Conservation (phyloP, 768 basidiomycete genomes). For the Podaxis sp. region DNA sequence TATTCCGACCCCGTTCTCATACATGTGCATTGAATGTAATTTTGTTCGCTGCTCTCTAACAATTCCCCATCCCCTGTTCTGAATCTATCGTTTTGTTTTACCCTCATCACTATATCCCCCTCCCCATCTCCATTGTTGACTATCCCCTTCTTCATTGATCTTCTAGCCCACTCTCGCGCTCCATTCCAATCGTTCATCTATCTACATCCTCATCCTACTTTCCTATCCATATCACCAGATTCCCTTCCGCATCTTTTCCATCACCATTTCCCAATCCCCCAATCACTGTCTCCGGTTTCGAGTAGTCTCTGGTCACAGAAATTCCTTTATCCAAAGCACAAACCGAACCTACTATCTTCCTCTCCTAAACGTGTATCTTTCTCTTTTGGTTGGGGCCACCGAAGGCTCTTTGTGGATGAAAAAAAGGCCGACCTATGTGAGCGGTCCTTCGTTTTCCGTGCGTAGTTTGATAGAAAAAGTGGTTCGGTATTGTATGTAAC, state of each 20-base stretch:
- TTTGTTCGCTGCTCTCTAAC: not conserved
- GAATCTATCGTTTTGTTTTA: not conserved
- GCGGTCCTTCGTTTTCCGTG: not conserved
- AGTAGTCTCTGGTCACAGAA: not conserved
- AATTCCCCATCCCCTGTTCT: not conserved
- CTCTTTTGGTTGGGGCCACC: not conserved
- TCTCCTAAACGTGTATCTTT: not conserved
- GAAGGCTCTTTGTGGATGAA: not conserved
- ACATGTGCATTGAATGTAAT: conserved; percentile 2
- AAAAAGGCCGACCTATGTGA: not conserved
- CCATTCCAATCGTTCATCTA: not conserved
- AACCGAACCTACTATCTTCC: not conserved
- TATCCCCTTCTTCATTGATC: not conserved
- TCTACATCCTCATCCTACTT: not conserved
- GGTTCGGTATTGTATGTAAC: conserved; percentile 9
- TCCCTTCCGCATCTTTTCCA: not conserved
- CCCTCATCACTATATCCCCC: not conserved
- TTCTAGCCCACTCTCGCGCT: not conserved
- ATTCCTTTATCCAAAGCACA: not conserved
- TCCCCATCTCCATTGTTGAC: not conserved
- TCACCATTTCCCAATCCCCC: not conserved
- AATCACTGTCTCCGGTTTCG: not conserved
- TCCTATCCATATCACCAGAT: not conserved
- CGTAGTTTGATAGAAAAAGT: not conserved
- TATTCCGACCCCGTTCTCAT: not conserved